phyloP scores from a whole-genome alignment of 306 rosid species.

The Sphenostylis stenocarpa region DNA sequence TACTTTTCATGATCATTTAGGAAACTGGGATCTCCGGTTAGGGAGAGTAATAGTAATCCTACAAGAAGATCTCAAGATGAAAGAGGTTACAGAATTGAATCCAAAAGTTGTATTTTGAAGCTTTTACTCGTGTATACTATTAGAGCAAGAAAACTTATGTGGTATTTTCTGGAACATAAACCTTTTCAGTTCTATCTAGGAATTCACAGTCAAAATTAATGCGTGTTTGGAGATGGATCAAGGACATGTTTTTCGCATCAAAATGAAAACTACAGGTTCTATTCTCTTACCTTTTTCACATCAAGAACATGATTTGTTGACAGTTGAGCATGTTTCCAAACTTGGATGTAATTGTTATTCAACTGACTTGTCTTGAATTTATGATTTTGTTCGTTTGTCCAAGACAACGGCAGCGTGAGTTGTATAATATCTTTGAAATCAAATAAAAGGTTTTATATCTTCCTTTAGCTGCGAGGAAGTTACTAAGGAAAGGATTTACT shows the following conservation, averaged over 20 bases:
- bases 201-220: background rate
- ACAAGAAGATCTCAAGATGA: background rate
- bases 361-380: background rate
- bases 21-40: background rate
- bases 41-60: conserved; percentile 6
- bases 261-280: background rate
- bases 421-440: background rate
- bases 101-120: background rate
- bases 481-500: background rate
- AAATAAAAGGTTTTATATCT: background rate
- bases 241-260: background rate
- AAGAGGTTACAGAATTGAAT: background rate
- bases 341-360: background rate
- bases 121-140: background rate
- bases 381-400: background rate
- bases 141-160: background rate
- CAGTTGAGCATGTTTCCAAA: background rate
- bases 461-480: background rate
- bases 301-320: background rate
- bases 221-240: background rate
- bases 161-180: background rate
- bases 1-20: background rate
- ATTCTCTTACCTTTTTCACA: background rate
- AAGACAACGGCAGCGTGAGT: background rate
- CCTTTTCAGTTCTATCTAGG: background rate